phyloP scores from a whole-genome alignment of 148 eudicot species.

The Agrostemma githago region DNA sequence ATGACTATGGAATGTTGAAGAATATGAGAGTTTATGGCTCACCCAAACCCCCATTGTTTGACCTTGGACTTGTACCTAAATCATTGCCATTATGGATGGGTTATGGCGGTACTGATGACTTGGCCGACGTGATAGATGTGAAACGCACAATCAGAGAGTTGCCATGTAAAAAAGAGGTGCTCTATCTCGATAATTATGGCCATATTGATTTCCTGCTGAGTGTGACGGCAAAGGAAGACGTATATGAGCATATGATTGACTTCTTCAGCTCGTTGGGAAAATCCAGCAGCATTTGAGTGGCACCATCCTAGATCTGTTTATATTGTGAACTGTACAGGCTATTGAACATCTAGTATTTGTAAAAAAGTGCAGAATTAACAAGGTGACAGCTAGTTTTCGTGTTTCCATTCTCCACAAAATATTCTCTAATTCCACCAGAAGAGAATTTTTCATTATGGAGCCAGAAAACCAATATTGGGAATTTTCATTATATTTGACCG shows the following conservation, averaged over 20 bases:
- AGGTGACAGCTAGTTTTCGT: slow-evolving; percentile 5
- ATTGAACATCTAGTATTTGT: slow-evolving; percentile 2
- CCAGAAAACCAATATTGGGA: neutral
- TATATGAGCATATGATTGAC: slow-evolving; percentile 59
- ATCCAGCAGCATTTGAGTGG: slow-evolving; percentile 36
- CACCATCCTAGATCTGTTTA: neutral
- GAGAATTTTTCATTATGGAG: neutral
- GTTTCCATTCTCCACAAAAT: neutral
- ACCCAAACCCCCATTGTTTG: slow-evolving; percentile 62
- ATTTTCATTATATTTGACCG: neutral
- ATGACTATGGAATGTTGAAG: slow-evolving; percentile 75
- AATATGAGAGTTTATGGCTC: slow-evolving; percentile 61
- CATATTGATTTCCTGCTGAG: slow-evolving; percentile 83
- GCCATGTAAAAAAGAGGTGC: slow-evolving; percentile 54
- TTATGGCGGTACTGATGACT: slow-evolving; percentile 78
- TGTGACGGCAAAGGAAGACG: slow-evolving; percentile 56
- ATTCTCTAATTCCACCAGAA: neutral
- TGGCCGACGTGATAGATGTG: slow-evolving; percentile 76
- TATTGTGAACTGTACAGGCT: slow-evolving; percentile 9
- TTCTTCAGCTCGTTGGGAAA: slow-evolving; percentile 57
- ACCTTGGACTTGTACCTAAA: slow-evolving; percentile 62
- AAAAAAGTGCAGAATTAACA: neutral
- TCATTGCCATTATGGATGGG: slow-evolving; percentile 91
- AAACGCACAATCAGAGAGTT: slow-evolving; percentile 65
- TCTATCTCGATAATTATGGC: slow-evolving; percentile 82